These are phyloP conservation scores for Fagus sylvatica DNA, from an alignment of 306 rosid species.

Conservation along the genomic window DNA sequence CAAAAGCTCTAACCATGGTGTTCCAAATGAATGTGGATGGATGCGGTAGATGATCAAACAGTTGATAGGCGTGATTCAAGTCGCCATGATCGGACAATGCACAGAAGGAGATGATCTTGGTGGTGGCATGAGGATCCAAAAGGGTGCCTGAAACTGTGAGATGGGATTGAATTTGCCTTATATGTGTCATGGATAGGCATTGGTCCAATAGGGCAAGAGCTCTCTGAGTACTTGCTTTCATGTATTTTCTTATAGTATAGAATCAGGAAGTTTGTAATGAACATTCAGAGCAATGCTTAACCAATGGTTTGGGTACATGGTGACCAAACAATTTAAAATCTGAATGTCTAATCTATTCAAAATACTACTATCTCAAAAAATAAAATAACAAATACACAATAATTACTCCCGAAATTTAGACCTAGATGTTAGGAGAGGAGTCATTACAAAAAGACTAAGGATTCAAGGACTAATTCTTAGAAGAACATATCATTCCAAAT, in stretches of 20 bases:
- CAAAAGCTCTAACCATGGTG: conserved; percentile 42
- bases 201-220: conserved; percentile 33
- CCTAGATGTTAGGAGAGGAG: no score
- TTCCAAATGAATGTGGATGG: conserved; percentile 43
- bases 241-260: neutral
- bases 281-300: no score
- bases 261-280: no score
- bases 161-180: conserved; percentile 43
- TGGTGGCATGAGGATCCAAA: conserved; percentile 40
- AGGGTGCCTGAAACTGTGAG: conserved; percentile 40
- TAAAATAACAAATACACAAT: no score
- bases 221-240: conserved; percentile 31
- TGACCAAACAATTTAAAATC: no score
- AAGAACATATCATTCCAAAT: no score
- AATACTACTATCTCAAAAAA: no score
- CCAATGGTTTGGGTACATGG: no score
- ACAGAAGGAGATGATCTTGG: conserved; percentile 37
- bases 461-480: no score
- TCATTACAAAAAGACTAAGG: no score
- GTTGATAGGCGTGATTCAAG: conserved; percentile 36
- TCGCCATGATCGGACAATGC: conserved; percentile 12
- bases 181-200: conserved; percentile 28
- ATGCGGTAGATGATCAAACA: conserved; percentile 34
- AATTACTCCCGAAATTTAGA: no score
- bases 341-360: no score